Evolutionary conservation across 306 rosid species (phyloP), one percentile per base, ranked within the genome.

Genomic region (Oxytropis ochrocephala): DNA sequence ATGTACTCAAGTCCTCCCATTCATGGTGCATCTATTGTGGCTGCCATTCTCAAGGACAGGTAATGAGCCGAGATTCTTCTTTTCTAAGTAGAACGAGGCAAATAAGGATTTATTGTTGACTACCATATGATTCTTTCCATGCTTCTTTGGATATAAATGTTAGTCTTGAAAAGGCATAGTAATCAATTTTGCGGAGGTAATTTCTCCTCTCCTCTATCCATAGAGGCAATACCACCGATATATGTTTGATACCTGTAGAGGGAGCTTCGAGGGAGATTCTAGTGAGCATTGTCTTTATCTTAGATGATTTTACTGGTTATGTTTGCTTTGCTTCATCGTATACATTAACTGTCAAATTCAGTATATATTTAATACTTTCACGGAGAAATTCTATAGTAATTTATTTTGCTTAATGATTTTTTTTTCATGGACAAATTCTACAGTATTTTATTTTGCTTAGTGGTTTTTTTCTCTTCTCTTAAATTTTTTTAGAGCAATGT

Each of bases 1-100:
- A 95, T 95, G 99, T 95, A 87, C 80, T 95, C 99, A 33, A 95
- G 51, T 75, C 99, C 97, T 71, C 97, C 99, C 76, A 87, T 95
- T 86, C 99, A 95, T 24, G 99, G 99, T 64, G 99, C 97, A 74
- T 85, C 99, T 24, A 95, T 95, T 83, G 99, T 95, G 29, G 96
- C 97, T 11, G 74, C 95, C 57, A 78, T 95, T 80, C 95, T 95
- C 63, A 91, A 83, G 85, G 99, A 95, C 78, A 64, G 92, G 99
- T 95, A 85, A 61, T 13, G 17, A 64, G 16, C 59, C 59, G 2
- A 58, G 54, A 30, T 51, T 69, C 36, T 50, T 38, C 41, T 24
- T 74, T 5, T 56, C 33, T 51, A 59, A 21, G 59, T 61, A 8
- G 17, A 47, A 43, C 8, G 29, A 21, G 44, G 21, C 62, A 63